Evolutionary conservation across 176 grass and related monocot species (phyloP), one percentile per base, ranked within the genome.

Genomic region (Chrysopogon serrulatus): DNA sequence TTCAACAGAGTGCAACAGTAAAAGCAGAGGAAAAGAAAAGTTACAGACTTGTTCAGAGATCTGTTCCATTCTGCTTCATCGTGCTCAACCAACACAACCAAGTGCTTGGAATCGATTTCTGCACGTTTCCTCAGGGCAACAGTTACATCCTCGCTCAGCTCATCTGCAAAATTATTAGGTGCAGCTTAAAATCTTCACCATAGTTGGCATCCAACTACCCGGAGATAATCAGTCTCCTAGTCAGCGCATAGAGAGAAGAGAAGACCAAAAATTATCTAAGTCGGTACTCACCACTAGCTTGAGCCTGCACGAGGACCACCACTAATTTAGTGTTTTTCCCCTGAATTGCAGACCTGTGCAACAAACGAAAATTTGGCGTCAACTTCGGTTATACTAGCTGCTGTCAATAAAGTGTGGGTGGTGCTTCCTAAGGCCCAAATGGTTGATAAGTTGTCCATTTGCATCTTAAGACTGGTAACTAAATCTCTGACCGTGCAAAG

Each of bases 41-140:
- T 75, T 19, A 79, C 77, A 57, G 43, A 99, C 96, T 91, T 99
- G 89, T 77, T 88, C 18, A 99, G 93, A 76, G 93, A 96, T 85
- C 77, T 76, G 60, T 83, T 92, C 87, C 89, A 74, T 86, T 99
- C 91, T 54, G 80, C 51, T 92, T 90, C 90, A 84, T 95, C 90
- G 40, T 89, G 85, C 79, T 99, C 89, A 73, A 90, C 73, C 81
- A 96, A 89, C 44, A 85, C 83, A 83, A 92, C 47, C 31, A 99
- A 54, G 86, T 94, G 63, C 80, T 92, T 99, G 10, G 93, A 76
- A 84, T 99, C 96, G 71, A 99, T 88, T 84, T 99, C 96, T 19
- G 90, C 96, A 39, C 91, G 91, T 85, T 99, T 99, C 74, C 91
- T 96, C 84, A 99, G 71, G 26, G 96, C 89, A 89, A 94, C 82